Conservation (phyloP, 2,329 filamentous ascomycete species). For the Xenosphaeropsis pyriputrescens region DNA sequence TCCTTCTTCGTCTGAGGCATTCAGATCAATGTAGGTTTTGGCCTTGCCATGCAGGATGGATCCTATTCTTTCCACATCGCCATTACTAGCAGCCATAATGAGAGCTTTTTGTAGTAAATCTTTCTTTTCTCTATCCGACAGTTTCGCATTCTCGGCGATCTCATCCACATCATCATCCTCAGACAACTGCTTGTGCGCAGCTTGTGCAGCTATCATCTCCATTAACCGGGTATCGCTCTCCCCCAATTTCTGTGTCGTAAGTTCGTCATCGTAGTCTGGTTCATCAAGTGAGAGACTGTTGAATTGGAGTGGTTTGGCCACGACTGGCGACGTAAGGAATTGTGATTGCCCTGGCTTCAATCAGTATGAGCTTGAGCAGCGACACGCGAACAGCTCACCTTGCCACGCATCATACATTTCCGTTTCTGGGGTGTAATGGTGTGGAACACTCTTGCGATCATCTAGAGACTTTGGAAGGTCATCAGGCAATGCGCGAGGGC, state of each 20-base stretch:
- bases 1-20: conserved; percentile 83
- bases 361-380: conserved; percentile 4
- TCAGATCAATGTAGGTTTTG: conserved; percentile 65
- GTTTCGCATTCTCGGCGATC: conserved; percentile 58
- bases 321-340: conserved; percentile 75
- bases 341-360: conserved; percentile 68
- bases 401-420: conserved; percentile 99
- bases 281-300: conserved; percentile 71
- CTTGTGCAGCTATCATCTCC: conserved; percentile 91
- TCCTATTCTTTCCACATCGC: conserved; percentile 69
- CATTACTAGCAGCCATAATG: conserved; percentile 93
- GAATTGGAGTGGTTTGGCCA: conserved; percentile 74
- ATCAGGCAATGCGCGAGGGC: conserved; percentile 47
- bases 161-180: conserved; percentile 67
- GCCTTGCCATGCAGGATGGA: conserved; percentile 63
- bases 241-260: conserved; percentile 36
- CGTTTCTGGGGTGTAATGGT: conserved; percentile 57
- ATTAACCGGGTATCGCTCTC: conserved; percentile 82
- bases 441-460: conserved; percentile 60
- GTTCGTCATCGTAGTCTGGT: conserved; percentile 49
- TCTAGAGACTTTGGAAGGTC: conserved; percentile 88
- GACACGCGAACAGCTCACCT: conserved; percentile 33
- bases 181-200: conserved; percentile 63
- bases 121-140: conserved; percentile 65
- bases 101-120: conserved; percentile 73